Conservation (phyloP, 2,329 filamentous ascomycete genomes). For the Rugonectria rugulosa region DNA sequence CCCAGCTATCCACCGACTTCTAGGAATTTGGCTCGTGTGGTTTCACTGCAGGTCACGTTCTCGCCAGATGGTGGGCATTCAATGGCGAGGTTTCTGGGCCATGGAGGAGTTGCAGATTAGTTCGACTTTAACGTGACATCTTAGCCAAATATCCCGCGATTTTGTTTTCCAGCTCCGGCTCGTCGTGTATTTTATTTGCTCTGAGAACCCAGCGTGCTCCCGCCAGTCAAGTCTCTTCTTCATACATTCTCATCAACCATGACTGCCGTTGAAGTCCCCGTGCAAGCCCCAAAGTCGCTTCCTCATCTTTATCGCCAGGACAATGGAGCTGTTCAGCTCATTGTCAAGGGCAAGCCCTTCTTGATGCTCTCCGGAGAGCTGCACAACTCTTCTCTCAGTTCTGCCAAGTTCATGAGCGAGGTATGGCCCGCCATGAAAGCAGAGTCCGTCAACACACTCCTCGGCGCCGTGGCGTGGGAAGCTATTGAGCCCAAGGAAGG, state of each 20-base stretch:
- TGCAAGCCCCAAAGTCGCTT: not conserved
- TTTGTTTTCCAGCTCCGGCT: not conserved
- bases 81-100: not conserved
- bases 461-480: slow-evolving; percentile 48
- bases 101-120: not conserved
- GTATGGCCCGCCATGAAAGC: slow-evolving; percentile 44
- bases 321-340: slow-evolving; percentile 43
- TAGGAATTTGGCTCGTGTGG: not conserved
- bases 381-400: slow-evolving; percentile 47
- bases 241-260: slow-evolving; percentile 11
- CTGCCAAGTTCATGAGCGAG: slow-evolving; percentile 43
- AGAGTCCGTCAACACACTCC: slow-evolving; percentile 46
- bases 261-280: slow-evolving; percentile 18
- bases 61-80: not conserved
- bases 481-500: slow-evolving; percentile 47
- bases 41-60: slow-evolving; percentile 9
- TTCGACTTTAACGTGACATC: not conserved
- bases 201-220: not conserved
- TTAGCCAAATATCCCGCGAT: not conserved
- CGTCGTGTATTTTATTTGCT: slow-evolving; percentile 1
- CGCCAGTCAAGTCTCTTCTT: not conserved
- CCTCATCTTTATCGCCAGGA: slow-evolving; percentile 32
- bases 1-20: slow-evolving; percentile 4
- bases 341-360: slow-evolving; percentile 48
- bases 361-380: slow-evolving; percentile 46